Conservation (phyloP, 345 rosid genomes). For the Brassica incana region DNA sequence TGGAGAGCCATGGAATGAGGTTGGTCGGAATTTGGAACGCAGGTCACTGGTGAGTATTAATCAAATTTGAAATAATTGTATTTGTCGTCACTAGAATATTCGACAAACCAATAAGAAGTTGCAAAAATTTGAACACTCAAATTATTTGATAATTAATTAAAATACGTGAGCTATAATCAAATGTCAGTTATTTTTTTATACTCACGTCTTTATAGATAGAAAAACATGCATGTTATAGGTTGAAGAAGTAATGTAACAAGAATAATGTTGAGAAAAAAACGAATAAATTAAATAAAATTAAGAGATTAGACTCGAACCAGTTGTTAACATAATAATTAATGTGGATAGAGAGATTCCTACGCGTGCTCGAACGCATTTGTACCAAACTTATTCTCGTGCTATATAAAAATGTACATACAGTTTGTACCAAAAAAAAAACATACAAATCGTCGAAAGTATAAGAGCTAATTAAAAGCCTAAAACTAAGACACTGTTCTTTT, state of each 20-base stretch:
- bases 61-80: background rate
- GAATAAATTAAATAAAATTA: background rate
- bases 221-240: background rate
- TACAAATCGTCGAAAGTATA: too few species aligned
- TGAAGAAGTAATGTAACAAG: background rate
- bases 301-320: background rate
- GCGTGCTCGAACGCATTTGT: too few species aligned
- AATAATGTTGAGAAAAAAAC: too few species aligned
- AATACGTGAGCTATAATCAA: background rate
- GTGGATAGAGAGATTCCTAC: too few species aligned
- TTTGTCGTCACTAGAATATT: background rate
- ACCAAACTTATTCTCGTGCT: background rate
- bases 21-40: slow-evolving; percentile 30
- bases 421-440: background rate
- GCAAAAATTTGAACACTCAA: background rate
- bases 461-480: too few species aligned
- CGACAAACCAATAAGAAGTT: background rate
- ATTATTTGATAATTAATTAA: background rate
- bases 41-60: slow-evolving; percentile 30
- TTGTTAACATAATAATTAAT: background rate
- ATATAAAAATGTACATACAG: background rate
- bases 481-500: background rate
- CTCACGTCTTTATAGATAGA: too few species aligned
- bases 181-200: too few species aligned
- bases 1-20: slow-evolving; percentile 24